A percentile compares a stretch with the other conserved stretches of the same genome.
Conservation (phyloP, 495 filamentous ascomycete species). For the Penicillium longicatenatum region DNA sequence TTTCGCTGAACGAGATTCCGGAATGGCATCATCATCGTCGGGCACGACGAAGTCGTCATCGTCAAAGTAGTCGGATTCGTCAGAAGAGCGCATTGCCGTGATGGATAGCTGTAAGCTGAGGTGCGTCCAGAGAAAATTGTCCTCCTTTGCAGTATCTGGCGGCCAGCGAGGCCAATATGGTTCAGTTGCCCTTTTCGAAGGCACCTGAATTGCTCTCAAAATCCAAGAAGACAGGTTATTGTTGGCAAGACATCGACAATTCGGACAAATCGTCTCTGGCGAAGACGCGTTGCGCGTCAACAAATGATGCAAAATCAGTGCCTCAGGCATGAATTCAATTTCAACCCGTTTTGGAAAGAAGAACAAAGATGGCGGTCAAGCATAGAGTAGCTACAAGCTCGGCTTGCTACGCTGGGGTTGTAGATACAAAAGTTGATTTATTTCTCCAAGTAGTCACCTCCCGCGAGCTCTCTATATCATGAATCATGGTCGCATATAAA, state of each 20-base stretch:
- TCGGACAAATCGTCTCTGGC: background rate
- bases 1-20: conserved; percentile 35
- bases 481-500: conserved; percentile 33
- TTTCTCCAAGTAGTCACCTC: background rate
- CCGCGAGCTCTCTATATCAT: conserved; percentile 18
- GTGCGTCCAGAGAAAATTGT: background rate
- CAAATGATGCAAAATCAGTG: conserved; percentile 5
- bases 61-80: conserved; percentile 30
- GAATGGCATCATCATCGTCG: conserved; percentile 7
- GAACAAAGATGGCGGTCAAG: background rate
- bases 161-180: background rate
- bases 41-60: conserved; percentile 40
- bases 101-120: background rate
- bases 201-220: background rate
- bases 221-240: background rate
- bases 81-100: conserved; percentile 22
- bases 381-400: background rate
- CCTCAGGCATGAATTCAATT: conserved; percentile 4
- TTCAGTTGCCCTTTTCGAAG: background rate
- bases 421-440: background rate
- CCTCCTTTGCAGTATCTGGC: background rate
- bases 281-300: conserved; percentile 6
- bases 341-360: background rate
- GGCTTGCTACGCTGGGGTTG: background rate
- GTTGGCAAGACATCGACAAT: background rate